Conservation (phyloP, 441 rosid species). For the Aquilaria agallochum region DNA sequence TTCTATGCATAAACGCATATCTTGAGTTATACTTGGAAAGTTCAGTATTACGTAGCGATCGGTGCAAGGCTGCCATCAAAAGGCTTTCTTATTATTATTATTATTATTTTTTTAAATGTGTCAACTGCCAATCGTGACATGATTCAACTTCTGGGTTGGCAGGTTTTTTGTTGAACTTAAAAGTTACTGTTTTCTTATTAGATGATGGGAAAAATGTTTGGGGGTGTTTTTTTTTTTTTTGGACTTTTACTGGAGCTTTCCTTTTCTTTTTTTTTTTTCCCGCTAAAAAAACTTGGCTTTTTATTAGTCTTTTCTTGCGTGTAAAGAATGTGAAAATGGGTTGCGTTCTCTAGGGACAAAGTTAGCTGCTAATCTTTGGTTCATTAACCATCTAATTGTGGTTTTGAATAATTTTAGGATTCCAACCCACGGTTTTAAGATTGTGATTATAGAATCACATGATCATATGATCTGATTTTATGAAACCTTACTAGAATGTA, state of each 20-base stretch:
- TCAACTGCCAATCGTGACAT: constrained; percentile 9
- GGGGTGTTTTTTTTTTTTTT: not conserved
- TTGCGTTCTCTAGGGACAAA: constrained; percentile 6
- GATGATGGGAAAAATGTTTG: constrained; percentile 4
- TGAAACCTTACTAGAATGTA: no score
- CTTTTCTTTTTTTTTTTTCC: not conserved
- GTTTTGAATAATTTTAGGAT: constrained; percentile 11
- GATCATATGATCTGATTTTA: no score
- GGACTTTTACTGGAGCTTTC: not conserved
- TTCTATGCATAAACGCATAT: constrained; percentile 11
- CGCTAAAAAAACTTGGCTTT: not conserved
- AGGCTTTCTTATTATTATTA: constrained; percentile 1
- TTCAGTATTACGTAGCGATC: constrained; percentile 49
- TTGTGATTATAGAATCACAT: no score
- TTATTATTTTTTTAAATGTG: no score
- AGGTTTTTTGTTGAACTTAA: constrained; percentile 17
- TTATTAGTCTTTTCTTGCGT: constrained; percentile 14
- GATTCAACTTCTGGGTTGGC: constrained; percentile 1
- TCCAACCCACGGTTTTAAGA: no score
- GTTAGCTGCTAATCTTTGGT: constrained; percentile 16
- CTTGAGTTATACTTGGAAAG: not conserved
- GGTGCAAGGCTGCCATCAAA: constrained; percentile 66
- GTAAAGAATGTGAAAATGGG: constrained; percentile 17
- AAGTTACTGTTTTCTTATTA: constrained; percentile 13
- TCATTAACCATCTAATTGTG: constrained; percentile 25